These are phyloP conservation scores for Nannochloris sp. DNA, from an alignment of 139 green algal species.

Conservation along the genomic window DNA sequence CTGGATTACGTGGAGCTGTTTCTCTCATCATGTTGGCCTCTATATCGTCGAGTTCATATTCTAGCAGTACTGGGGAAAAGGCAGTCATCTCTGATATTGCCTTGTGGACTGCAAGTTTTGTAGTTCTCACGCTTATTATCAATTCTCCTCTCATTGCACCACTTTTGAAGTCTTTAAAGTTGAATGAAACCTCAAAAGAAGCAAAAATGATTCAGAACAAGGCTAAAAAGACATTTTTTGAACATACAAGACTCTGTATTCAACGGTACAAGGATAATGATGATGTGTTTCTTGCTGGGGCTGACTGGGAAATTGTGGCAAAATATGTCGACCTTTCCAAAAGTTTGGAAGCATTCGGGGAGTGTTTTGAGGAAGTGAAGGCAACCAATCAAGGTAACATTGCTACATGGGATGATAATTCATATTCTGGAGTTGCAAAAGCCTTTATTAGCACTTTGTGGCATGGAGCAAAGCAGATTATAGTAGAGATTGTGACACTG, in stretches of 20 bases:
- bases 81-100: conserved; percentile 41
- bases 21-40: conserved; percentile 74
- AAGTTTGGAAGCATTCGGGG: conserved; percentile 1
- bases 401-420: not conserved
- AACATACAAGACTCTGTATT: conserved; percentile 34
- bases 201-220: conserved; percentile 33
- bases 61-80: too few relatives aligned
- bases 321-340: conserved; percentile 31
- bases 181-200: conserved; percentile 17
- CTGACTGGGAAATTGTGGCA: conserved; percentile 61
- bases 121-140: conserved; percentile 74
- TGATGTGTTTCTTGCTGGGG: conserved; percentile 52
- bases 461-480: too few relatives aligned
- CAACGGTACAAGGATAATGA: conserved; percentile 48
- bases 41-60: conserved; percentile 20
- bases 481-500: too few relatives aligned
- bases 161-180: conserved; percentile 24
- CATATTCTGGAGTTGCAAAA: too few relatives aligned
- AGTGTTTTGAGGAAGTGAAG: too few relatives aligned
- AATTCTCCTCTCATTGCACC: conserved; percentile 47
- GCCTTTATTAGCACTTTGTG: too few relatives aligned
- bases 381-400: not conserved
- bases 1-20: conserved; percentile 63
- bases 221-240: conserved; percentile 41
- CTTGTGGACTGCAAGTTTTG: conserved; percentile 66